These are phyloP conservation scores for Euphorbia lathyris DNA, from an alignment of 345 rosid species.

Conservation along the genomic window DNA sequence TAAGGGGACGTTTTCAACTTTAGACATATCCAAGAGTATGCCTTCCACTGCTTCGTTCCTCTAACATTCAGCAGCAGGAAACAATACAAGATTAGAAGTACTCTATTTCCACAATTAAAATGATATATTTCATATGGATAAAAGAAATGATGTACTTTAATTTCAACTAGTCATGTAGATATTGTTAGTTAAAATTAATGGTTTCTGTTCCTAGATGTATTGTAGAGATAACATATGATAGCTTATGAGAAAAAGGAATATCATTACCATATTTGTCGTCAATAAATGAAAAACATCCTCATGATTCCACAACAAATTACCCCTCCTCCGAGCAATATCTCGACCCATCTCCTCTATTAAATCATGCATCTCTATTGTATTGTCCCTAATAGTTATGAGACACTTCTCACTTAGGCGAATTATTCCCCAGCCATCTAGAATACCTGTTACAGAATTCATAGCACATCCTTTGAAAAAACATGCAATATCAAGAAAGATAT, in stretches of 20 bases:
- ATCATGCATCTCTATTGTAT: conserved; percentile 3
- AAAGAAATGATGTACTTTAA: too few relatives aligned
- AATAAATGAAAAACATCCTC: too few relatives aligned
- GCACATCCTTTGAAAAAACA: conserved; percentile 8
- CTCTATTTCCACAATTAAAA: not conserved
- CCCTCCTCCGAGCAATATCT: too few relatives aligned
- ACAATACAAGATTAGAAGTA: not conserved
- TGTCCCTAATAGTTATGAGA: conserved; percentile 1
- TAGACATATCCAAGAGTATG: conserved; percentile 7
- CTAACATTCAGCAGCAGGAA: conserved; percentile 1
- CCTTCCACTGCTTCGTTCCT: conserved; percentile 4
- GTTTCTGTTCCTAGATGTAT: not conserved
- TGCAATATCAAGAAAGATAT: conserved; percentile 18
- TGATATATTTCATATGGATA: too few relatives aligned
- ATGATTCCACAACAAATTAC: too few relatives aligned
- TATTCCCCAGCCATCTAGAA: conserved; percentile 7
- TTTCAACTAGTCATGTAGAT: not conserved
- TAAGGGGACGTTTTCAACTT: not conserved
- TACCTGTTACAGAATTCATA: not conserved
- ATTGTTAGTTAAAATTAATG: not conserved
- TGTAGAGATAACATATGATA: not conserved
- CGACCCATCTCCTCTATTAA: too few relatives aligned
- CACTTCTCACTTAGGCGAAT: not conserved
- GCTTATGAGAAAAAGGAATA: not conserved
- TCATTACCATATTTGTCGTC: not conserved